Conservation (phyloP, 2,329 filamentous ascomycete genomes). For the Diaporthe ampelina region DNA sequence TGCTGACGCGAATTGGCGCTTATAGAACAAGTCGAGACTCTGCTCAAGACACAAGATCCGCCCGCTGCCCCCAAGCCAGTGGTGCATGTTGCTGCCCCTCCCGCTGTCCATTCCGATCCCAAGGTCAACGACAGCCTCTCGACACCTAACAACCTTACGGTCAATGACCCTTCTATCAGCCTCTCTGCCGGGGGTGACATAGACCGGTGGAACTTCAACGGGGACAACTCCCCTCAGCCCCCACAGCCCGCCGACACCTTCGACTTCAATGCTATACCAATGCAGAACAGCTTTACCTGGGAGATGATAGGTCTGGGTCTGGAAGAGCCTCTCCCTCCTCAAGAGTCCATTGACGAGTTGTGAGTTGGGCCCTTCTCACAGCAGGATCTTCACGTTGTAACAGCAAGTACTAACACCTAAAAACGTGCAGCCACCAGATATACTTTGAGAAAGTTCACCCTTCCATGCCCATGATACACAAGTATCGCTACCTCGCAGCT, state of each 20-base stretch:
- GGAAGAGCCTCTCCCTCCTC: conserved; percentile 70
- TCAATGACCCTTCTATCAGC: conserved; percentile 62
- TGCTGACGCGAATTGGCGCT: conserved; percentile 39
- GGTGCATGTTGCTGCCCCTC: conserved; percentile 46
- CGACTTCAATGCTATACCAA: conserved; percentile 67
- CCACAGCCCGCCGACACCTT: conserved; percentile 67
- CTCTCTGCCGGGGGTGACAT: conserved; percentile 62
- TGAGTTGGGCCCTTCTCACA: conserved; percentile 51
- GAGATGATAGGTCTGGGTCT: conserved; percentile 77
- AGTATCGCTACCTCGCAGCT: conserved; percentile 86
- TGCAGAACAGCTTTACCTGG: conserved; percentile 79
- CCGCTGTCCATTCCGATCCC: conserved; percentile 42
- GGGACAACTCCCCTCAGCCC: conserved; percentile 62
- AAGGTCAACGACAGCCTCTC: conserved; percentile 51
- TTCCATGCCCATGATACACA: conserved; percentile 89
- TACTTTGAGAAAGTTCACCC: conserved; percentile 94
- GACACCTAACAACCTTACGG: conserved; percentile 55
- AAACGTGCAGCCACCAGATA: conserved; percentile 74
- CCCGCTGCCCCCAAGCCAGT: conserved; percentile 35
- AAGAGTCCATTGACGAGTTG: conserved; percentile 84
- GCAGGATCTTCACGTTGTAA: not conserved
- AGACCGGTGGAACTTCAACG: conserved; percentile 69
- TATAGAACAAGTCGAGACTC: conserved; percentile 90
- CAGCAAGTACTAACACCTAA: not conserved
- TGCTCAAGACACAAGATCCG: conserved; percentile 84